phyloP scores from a whole-genome alignment of 139 green algal species.

The Limnomonas spitsbergensis region DNA sequence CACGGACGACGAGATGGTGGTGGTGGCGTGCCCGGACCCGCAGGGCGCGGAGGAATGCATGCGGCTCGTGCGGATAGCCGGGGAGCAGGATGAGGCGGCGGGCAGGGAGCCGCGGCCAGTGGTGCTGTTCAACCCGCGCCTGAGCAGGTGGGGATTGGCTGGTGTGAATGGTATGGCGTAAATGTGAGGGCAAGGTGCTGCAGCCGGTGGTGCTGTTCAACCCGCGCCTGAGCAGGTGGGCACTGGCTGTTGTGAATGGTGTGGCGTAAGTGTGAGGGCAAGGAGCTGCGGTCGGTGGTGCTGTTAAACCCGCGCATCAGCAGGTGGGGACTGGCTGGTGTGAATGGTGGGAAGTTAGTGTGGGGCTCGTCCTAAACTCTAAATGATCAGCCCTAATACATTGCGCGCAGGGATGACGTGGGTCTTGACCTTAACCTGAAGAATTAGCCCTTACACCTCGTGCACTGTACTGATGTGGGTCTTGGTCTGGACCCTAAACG shows the following conservation, averaged over 20 bases:
- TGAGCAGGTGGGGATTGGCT: constrained; percentile 54
- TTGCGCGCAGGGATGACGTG: too few species aligned
- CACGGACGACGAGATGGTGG: constrained; percentile 73
- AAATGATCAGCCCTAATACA: too few species aligned
- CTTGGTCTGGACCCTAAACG: too few species aligned
- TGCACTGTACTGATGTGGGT: too few species aligned
- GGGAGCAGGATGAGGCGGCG: constrained; percentile 9
- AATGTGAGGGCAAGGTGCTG: constrained; percentile 1
- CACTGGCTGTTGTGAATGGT: too few species aligned
- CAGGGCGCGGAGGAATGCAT: constrained; percentile 53
- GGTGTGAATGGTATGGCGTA: too few species aligned
- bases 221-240: constrained; percentile 72
- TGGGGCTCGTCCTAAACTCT: too few species aligned
- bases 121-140: constrained; percentile 89
- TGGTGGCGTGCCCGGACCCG: constrained; percentile 81
- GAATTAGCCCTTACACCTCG: too few species aligned
- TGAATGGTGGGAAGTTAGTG: too few species aligned
- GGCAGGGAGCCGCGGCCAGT: constrained; percentile 41
- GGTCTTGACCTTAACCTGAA: too few species aligned
- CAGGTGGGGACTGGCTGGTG: constrained; percentile 38
- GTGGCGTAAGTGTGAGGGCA: not conserved
- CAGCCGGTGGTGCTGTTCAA: constrained; percentile 87
- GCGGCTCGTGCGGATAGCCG: constrained; percentile 27
- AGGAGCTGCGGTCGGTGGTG: constrained; percentile 55
- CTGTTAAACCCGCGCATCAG: constrained; percentile 89